These are phyloP conservation scores for Paraphoma sp. DNA, from an alignment of 2,329 filamentous ascomycete genomes.

Conservation along the genomic window DNA sequence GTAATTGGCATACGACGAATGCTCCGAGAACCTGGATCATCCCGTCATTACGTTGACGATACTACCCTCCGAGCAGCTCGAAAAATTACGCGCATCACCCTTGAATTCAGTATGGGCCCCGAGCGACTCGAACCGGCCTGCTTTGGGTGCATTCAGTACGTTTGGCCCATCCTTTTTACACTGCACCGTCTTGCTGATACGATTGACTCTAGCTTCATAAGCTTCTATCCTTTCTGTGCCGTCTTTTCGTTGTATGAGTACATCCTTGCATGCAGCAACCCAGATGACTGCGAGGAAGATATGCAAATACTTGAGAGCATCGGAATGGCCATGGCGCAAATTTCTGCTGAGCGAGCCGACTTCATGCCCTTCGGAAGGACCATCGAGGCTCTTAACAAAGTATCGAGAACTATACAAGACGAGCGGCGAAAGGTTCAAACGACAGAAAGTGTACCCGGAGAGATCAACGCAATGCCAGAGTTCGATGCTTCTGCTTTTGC, in stretches of 20 bases:
- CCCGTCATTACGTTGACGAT: slow-evolving; percentile 10
- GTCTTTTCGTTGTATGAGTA: slow-evolving; percentile 40
- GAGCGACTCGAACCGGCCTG: slow-evolving; percentile 3
- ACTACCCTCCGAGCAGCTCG: slow-evolving; percentile 29
- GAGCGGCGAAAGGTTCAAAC: slow-evolving; percentile 11
- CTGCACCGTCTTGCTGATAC: neutral
- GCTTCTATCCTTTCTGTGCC: slow-evolving; percentile 39
- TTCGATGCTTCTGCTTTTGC: slow-evolving; percentile 24
- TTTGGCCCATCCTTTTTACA: neutral
- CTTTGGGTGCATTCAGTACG: slow-evolving; percentile 30
- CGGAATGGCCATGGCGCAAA: slow-evolving; percentile 27
- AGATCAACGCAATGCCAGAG: slow-evolving; percentile 13
- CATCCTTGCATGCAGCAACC: slow-evolving; percentile 28
- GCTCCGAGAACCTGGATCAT: slow-evolving; percentile 1
- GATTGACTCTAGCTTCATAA: slow-evolving; percentile 26
- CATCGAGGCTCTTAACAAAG: slow-evolving; percentile 37
- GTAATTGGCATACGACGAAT: slow-evolving; percentile 36
- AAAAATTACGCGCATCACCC: slow-evolving; percentile 27
- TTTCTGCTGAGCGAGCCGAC: slow-evolving; percentile 16
- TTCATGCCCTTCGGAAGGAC: slow-evolving; percentile 32
- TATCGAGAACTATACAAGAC: slow-evolving; percentile 34
- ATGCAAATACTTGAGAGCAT: slow-evolving; percentile 29
- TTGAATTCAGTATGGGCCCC: slow-evolving; percentile 21
- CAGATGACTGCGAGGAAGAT: slow-evolving; percentile 33
- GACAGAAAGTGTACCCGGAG: neutral